Evolutionary conservation across 768 basidiomycete genomes (phyloP).

Genomic region (Rhodotorula kratochvilovae): DNA sequence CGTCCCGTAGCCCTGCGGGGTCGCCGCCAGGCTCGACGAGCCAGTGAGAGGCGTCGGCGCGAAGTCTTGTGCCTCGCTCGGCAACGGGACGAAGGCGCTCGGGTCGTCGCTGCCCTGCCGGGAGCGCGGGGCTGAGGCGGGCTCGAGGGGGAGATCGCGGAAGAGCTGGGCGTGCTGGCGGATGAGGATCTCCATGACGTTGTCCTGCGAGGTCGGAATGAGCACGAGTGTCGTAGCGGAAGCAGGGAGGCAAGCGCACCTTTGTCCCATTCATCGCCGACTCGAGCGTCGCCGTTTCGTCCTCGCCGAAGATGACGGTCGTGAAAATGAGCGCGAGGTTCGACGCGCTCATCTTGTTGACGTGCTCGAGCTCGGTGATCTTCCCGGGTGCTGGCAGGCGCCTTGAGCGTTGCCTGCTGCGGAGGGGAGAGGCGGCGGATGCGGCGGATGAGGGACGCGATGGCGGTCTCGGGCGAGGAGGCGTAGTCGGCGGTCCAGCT

Average conservation of each 20-base stretch:
- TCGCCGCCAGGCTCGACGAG: too few relatives aligned
- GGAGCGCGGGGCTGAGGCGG: not conserved
- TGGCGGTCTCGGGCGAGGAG: not conserved
- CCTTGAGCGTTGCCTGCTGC: conserved; percentile 42
- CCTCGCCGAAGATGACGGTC: conserved; percentile 36
- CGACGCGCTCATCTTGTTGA: conserved; percentile 41
- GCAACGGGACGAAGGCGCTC: too few relatives aligned
- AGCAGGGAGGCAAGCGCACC: not conserved
- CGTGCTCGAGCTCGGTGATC: conserved; percentile 25
- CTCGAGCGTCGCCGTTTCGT: conserved; percentile 28
- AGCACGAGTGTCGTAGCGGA: not conserved
- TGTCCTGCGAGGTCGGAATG: not conserved
- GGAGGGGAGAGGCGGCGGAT: conserved; percentile 36
- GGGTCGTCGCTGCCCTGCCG: not conserved
- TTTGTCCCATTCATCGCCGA: not conserved
- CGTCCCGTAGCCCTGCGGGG: not conserved
- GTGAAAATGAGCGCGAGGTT: conserved; percentile 39
- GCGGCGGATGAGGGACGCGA: conserved; percentile 17
- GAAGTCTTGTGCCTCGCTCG: not conserved
- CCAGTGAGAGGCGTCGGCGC: too few relatives aligned
- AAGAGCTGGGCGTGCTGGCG: conserved; percentile 14
- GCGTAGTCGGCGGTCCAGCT: conserved; percentile 15
- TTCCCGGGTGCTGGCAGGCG: conserved; percentile 34
- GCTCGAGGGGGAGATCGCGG: conserved; percentile 18
- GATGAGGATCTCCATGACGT: conserved; percentile 37